Base-by-base conservation (phyloP, 768 basidiomycete species). In the Boletus pseudopeckii region DNA sequence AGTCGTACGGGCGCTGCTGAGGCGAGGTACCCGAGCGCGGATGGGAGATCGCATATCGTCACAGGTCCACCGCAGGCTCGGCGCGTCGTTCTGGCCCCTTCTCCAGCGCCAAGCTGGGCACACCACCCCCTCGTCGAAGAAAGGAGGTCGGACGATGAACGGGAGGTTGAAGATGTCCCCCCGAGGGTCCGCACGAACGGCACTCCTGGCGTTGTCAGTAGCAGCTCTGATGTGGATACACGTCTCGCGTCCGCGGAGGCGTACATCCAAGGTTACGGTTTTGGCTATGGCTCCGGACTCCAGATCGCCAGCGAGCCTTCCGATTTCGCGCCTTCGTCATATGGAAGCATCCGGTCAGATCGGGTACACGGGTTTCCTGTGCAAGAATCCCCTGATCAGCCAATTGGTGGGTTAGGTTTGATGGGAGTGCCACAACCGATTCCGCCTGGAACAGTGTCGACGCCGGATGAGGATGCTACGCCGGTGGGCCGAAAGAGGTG, bases 231-330 rank as follows among this genome's bases (percentile, higher is more conserved):
- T 8, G 43, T 20, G 39, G 58, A 30, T 2, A 26, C 58, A 42
- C 69, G 57, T 48, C 65, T 60, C 50, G 70, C 72, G 2, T 75
- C 73, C 11, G 69, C 74, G 1, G 63, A 64, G 13, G 74, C 74
- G 4, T 75, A 75, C 48, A 26, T 69, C 22, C 62, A 62, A 30
- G 74, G 74, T 15, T 75, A 68, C 34, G 71, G 68, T 17, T 59
- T 56, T 10, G 74, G 74, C n/a, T 74, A 73, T 34, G 65, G 55
- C 17, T 64, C 68, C 0, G 69, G 69, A 3, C 54, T 70, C 22
- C 62, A 61, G 8, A 51, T 70, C 3, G 45, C 48, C 28, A 65
- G 48, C 40, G 66, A 59, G 15, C 54, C 65, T 1, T 1, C 46
- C 6, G 8, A 49, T 2, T 63, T 60, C 37, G 49, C 50, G 5